Evolutionary conservation across 2,329 filamentous ascomycete genomes (phyloP).

Genomic region (Drechslerella coelobrocha): DNA sequence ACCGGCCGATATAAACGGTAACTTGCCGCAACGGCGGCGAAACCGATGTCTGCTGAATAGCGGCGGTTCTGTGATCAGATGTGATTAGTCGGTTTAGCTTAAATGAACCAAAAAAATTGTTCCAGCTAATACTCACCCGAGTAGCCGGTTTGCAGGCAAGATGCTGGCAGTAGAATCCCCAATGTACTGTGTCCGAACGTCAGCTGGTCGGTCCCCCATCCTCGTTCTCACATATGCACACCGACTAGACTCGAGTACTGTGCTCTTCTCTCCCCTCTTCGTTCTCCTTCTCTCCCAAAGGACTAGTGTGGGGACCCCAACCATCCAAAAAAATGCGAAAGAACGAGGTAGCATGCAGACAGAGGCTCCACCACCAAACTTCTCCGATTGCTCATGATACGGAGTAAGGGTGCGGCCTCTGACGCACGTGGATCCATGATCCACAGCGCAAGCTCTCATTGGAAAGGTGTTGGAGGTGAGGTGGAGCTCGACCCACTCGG

Average conservation of each 20-base stretch:
- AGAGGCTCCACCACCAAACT: constrained; percentile 29
- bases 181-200: not conserved
- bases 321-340: not conserved
- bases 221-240: not conserved
- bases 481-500: constrained; percentile 26
- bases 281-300: not conserved
- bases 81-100: not conserved
- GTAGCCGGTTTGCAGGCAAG: not conserved
- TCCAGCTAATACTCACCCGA: not conserved
- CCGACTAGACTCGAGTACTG: too few relatives aligned
- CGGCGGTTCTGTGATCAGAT: not conserved
- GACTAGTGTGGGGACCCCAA: not conserved
- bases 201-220: not conserved
- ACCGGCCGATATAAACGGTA: constrained; percentile 9
- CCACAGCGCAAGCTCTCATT: constrained; percentile 9
- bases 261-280: not conserved
- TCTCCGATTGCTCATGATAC: constrained; percentile 30
- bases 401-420: constrained; percentile 12
- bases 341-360: not conserved
- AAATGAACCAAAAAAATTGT: not conserved
- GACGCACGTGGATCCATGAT: constrained; percentile 44
- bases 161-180: not conserved
- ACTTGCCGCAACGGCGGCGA: too few relatives aligned
- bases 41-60: too few relatives aligned
- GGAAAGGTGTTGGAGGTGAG: constrained; percentile 26